Conservation (phyloP, 1,284 basidiomycete genomes). For the Fomes fomentarius region DNA sequence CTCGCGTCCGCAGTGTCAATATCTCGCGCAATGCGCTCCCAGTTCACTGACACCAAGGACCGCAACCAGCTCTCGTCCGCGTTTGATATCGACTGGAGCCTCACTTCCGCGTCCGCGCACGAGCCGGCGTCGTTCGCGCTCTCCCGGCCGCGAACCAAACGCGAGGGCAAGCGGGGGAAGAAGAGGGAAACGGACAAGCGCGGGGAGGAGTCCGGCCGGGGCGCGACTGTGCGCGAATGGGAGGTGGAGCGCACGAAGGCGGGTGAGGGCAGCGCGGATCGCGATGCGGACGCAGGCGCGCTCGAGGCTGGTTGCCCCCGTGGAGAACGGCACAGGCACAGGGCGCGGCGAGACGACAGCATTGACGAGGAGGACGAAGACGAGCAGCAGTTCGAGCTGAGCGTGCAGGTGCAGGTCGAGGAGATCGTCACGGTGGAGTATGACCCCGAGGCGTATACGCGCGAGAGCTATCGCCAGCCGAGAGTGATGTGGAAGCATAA, state of each 20-base stretch:
- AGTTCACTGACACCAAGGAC: slow-evolving; percentile 18
- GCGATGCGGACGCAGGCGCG: neutral
- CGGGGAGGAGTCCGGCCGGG: neutral
- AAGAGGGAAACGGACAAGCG: neutral
- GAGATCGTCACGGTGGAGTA: slow-evolving; percentile 26
- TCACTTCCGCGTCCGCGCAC: neutral
- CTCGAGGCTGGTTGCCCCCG: neutral
- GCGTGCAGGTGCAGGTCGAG: slow-evolving; percentile 28
- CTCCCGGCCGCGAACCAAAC: neutral
- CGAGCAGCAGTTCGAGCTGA: slow-evolving; percentile 10
- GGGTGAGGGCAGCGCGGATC: neutral
- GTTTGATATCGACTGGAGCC: slow-evolving; percentile 19
- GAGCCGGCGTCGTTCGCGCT: neutral
- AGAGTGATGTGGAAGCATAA: slow-evolving; percentile 12
- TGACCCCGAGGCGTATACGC: slow-evolving; percentile 12
- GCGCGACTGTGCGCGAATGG: neutral
- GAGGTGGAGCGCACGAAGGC: neutral
- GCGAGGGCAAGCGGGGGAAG: neutral
- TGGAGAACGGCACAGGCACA: neutral
- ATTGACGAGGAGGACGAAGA: neutral
- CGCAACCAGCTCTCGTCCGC: slow-evolving; percentile 9
- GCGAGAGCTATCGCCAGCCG: slow-evolving; percentile 23
- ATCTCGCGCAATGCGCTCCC: slow-evolving; percentile 29
- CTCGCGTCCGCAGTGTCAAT: slow-evolving; percentile 22
- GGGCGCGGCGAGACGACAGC: neutral